Evolutionary conservation across 2,329 filamentous ascomycete genomes (phyloP).

Genomic region (Thelonectria rubi): DNA sequence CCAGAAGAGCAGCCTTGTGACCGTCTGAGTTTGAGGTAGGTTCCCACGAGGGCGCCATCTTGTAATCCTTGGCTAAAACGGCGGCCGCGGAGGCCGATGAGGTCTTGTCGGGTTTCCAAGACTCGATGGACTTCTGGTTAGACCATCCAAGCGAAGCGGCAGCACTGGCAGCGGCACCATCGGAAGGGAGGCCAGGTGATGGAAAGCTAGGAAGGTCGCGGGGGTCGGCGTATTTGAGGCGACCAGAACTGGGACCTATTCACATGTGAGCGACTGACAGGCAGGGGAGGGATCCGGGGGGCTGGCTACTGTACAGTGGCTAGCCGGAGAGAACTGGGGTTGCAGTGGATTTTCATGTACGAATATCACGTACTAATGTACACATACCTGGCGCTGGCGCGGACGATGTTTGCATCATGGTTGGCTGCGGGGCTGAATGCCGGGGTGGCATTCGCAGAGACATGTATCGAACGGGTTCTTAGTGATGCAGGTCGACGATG

Average conservation of each 20-base stretch:
- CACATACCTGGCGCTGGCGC: slow-evolving; percentile 38
- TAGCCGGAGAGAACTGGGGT: neutral
- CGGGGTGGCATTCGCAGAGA: slow-evolving; percentile 26
- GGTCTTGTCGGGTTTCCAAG: slow-evolving; percentile 70
- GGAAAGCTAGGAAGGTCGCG: slow-evolving; percentile 80
- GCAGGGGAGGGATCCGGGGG: slow-evolving; percentile 3
- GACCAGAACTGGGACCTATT: slow-evolving; percentile 49
- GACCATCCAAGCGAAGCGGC: slow-evolving; percentile 80
- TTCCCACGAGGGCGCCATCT: slow-evolving; percentile 64
- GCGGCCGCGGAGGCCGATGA: slow-evolving; percentile 60
- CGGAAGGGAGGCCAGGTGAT: slow-evolving; percentile 66
- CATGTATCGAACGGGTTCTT: slow-evolving; percentile 21
- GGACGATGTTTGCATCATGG: slow-evolving; percentile 41
- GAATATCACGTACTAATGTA: slow-evolving; percentile 19
- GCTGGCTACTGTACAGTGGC: neutral
- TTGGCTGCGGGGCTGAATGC: slow-evolving; percentile 35
- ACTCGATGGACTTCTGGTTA: slow-evolving; percentile 70
- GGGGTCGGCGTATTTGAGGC: slow-evolving; percentile 75
- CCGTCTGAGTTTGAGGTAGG: slow-evolving; percentile 71
- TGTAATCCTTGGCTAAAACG: slow-evolving; percentile 54
- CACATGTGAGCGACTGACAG: slow-evolving; percentile 26
- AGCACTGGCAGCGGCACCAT: slow-evolving; percentile 72
- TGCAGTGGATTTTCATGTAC: slow-evolving; percentile 11
- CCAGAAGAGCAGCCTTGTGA: slow-evolving; percentile 78
- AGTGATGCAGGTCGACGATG: slow-evolving; percentile 27